phyloP scores from a whole-genome alignment of 2,329 filamentous ascomycete species.

The Xylariaceae sp. region DNA sequence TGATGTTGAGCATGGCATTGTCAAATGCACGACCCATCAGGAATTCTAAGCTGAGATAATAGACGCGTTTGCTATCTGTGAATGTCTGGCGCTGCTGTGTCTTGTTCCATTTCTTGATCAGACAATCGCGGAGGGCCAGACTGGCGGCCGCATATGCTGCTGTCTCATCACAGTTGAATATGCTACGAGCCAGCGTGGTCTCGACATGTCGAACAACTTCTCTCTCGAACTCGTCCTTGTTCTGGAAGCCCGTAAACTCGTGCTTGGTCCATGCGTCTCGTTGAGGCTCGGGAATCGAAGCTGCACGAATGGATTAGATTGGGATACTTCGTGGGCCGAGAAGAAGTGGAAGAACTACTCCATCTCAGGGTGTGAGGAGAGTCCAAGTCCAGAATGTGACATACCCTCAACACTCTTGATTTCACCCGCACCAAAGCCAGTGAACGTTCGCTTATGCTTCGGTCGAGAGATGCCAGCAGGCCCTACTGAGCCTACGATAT shows the following conservation, averaged over 20 bases:
- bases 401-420: constrained; percentile 91
- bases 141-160: constrained; percentile 90
- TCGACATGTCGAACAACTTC: constrained; percentile 93
- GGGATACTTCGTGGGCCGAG: neutral
- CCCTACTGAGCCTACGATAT: constrained; percentile 81
- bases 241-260: constrained; percentile 64
- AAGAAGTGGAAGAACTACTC: neutral
- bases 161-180: constrained; percentile 97
- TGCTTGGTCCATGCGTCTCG: constrained; percentile 72
- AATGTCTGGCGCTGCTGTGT: constrained; percentile 96
- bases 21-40: constrained; percentile 94
- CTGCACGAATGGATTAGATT: constrained; percentile 33
- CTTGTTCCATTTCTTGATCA: constrained; percentile 96
- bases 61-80: constrained; percentile 85
- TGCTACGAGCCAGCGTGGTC: constrained; percentile 88
- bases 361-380: neutral
- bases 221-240: constrained; percentile 78
- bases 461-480: constrained; percentile 80
- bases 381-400: constrained; percentile 14
- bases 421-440: constrained; percentile 83
- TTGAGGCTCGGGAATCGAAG: constrained; percentile 82
- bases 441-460: constrained; percentile 96
- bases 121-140: constrained; percentile 84
- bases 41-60: constrained; percentile 97
- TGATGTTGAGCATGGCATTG: constrained; percentile 97